These are phyloP conservation scores for Vitis riparia DNA, from an alignment of 164 flowering plant species.

Conservation along the genomic window DNA sequence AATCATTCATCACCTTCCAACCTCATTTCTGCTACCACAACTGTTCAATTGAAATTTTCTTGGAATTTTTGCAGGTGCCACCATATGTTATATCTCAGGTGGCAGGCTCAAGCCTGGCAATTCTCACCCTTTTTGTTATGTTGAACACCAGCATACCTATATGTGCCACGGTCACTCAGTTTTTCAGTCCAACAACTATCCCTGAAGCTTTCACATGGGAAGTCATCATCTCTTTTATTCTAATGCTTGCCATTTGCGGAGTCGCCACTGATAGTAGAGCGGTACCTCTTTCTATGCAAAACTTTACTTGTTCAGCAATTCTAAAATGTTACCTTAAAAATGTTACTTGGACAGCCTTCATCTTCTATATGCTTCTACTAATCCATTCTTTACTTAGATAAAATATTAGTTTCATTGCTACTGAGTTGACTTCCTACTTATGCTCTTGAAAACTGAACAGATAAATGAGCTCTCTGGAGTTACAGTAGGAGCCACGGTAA, in stretches of 20 bases:
- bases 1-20: too few relatives aligned
- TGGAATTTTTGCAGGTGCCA: slow-evolving; percentile 8
- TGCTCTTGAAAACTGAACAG: background rate
- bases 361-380: too few relatives aligned
- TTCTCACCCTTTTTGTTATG: slow-evolving; percentile 1
- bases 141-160: background rate
- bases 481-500: slow-evolving; percentile 18
- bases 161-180: slow-evolving; percentile 12
- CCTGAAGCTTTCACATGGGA: slow-evolving; percentile 26
- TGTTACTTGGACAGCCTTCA: too few relatives aligned
- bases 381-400: too few relatives aligned
- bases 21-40: too few relatives aligned
- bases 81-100: slow-evolving; percentile 4
- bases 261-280: slow-evolving; percentile 31
- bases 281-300: slow-evolving; percentile 2
- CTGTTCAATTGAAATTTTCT: background rate
- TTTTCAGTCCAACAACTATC: slow-evolving; percentile 8
- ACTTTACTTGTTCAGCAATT: too few relatives aligned
- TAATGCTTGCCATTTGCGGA: slow-evolving; percentile 23
- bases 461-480: slow-evolving; percentile 20
- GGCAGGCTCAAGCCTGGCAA: slow-evolving; percentile 7
- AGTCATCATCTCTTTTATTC: slow-evolving; percentile 20
- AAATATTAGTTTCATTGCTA: too few relatives aligned
- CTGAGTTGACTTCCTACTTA: background rate
- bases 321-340: too few relatives aligned